These are phyloP conservation scores for Scedosporium boydii DNA, from an alignment of 2,329 filamentous ascomycete genomes.

Conservation along the genomic window DNA sequence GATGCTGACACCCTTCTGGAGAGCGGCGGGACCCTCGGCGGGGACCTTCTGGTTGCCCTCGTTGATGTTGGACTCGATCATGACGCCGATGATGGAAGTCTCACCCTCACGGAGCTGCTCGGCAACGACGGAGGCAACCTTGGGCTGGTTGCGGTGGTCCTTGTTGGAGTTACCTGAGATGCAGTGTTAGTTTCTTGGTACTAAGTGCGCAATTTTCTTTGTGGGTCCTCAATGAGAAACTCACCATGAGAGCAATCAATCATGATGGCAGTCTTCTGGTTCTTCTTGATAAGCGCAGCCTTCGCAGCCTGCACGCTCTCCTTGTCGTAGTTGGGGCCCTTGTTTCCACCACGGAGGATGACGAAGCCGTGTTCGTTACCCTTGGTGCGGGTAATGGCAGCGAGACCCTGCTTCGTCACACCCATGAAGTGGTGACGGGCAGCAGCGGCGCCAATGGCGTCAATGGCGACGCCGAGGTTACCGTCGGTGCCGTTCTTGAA, in stretches of 20 bases:
- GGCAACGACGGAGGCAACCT: conserved; percentile 73
- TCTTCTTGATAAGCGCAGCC: conserved; percentile 64
- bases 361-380: conserved; percentile 98
- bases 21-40: conserved; percentile 69
- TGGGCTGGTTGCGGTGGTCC: conserved; percentile 94
- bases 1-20: conserved; percentile 92
- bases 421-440: conserved; percentile 96
- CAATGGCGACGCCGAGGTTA: conserved; percentile 77
- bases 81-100: conserved; percentile 84
- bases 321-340: conserved; percentile 88
- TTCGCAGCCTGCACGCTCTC: conserved; percentile 78
- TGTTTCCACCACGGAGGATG: conserved; percentile 84
- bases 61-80: conserved; percentile 97
- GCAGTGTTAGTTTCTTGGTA: neutral
- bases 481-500: conserved; percentile 99
- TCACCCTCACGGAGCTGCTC: conserved; percentile 82
- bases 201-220: too few relatives aligned
- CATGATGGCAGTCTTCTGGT: conserved; percentile 73
- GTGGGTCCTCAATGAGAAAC: neutral
- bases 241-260: conserved; percentile 85
- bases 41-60: conserved; percentile 92
- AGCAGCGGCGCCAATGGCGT: conserved; percentile 86
- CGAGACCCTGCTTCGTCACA: conserved; percentile 91
- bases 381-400: conserved; percentile 85
- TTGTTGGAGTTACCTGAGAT: conserved; percentile 71